Evolutionary conservation across 2,329 filamentous ascomycete species (phyloP), one percentile per base, ranked within the genome.

Genomic region (Domatiomyces globalis): DNA sequence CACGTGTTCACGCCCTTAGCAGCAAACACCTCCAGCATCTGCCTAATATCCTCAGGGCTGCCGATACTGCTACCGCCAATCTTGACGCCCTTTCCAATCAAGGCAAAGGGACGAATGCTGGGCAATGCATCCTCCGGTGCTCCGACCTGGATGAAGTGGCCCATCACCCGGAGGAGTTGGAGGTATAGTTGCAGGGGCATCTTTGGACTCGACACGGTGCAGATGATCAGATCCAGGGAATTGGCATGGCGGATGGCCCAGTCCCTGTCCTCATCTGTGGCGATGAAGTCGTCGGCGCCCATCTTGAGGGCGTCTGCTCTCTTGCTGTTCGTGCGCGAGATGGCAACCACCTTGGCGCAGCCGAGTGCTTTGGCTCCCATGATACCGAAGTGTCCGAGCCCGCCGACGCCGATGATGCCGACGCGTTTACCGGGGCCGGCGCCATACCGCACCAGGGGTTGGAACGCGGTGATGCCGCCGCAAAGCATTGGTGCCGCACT

Each of bases 401-500:
- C 84, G 5, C 85, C 85, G 10, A 89, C 72, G 5, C 85, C 84
- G 10, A 87, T 71, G 49, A 90, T 77, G 0, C 80, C 85, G 0
- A 90, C 82, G 3, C 68, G 73, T 65, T 84, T 85, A 4, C 84
- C 85, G 0, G 82, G 81, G 0, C 85, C 85, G 33, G 79, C 75
- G 1, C 78, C 79, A 36, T 84, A 80, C 25, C 81, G 75, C 48
- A 75, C 75, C 15, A 92, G 67, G 0, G 86, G 85, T 4, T 77
- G 76, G 63, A 78, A 92, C 0, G 83, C 76, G 0, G 86, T 92
- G 49, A 90, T 74, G 1, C 87, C 86, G 1, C 80, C 86, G 62
- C 86, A 90, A 25, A 90, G 73, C 71, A 92, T 80, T 1, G 85
- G 85, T 1, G 84, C 77, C 1, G 76, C 78, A 52, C 74, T 69